These are phyloP conservation scores for Stylonectria norvegica DNA, from an alignment of 2,329 filamentous ascomycete genomes.

Conservation along the genomic window DNA sequence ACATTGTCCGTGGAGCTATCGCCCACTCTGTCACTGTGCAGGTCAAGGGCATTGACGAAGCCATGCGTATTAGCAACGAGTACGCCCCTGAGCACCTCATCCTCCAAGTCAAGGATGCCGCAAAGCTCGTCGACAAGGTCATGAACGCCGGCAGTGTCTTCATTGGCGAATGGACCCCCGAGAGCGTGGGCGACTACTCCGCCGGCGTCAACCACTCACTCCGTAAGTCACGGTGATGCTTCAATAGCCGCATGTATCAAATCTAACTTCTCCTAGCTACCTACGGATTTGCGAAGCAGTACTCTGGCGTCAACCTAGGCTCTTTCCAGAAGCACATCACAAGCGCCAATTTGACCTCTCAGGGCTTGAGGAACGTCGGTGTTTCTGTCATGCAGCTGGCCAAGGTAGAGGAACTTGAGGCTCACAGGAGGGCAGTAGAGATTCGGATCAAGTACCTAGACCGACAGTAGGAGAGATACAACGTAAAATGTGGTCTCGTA, in stretches of 20 bases:
- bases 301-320: conserved; percentile 92
- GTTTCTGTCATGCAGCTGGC: conserved; percentile 91
- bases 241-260: neutral
- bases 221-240: conserved; percentile 66
- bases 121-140: conserved; percentile 70
- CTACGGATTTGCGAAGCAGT: conserved; percentile 97
- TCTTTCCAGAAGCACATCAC: conserved; percentile 99
- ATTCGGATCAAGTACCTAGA: conserved; percentile 64
- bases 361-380: conserved; percentile 83
- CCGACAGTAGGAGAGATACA: conserved; percentile 23
- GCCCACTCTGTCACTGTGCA: conserved; percentile 86
- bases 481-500: too few species aligned
- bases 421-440: conserved; percentile 84
- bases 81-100: conserved; percentile 98
- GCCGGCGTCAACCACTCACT: conserved; percentile 97
- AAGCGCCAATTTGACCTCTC: conserved; percentile 80
- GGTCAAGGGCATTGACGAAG: conserved; percentile 67
- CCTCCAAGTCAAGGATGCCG: conserved; percentile 77
- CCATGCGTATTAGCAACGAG: conserved; percentile 80
- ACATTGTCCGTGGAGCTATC: conserved; percentile 88
- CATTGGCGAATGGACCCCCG: conserved; percentile 92
- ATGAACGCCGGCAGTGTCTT: conserved; percentile 96
- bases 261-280: conserved; percentile 61
- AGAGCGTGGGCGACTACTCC: conserved; percentile 97
- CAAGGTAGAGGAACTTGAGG: conserved; percentile 90